Percentiles rank a stretch among this genome's conserved stretches.
Evolutionary conservation across 2,329 filamentous ascomycete genomes (phyloP).

Genomic region (Periconia macrospinosa): DNA sequence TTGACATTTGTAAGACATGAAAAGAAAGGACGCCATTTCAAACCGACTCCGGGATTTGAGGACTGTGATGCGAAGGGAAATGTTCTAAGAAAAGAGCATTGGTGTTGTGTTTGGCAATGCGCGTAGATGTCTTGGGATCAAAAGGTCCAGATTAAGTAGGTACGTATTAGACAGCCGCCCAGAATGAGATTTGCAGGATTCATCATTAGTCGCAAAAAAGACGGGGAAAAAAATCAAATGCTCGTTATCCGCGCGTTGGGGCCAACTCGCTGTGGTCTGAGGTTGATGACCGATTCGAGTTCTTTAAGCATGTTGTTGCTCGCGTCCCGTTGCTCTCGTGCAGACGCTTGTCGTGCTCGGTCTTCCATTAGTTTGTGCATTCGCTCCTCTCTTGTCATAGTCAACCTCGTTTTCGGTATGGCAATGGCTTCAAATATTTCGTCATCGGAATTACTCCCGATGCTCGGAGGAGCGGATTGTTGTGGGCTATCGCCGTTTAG

Average conservation of each 20-base stretch:
- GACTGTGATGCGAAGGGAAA: too few relatives aligned
- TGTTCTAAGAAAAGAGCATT: too few relatives aligned
- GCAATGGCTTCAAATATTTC: constrained; percentile 93
- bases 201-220: constrained; percentile 15
- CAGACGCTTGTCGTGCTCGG: constrained; percentile 69
- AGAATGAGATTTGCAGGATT: constrained; percentile 6
- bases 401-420: constrained; percentile 65
- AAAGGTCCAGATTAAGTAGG: neutral
- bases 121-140: too few relatives aligned
- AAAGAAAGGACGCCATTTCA: too few relatives aligned
- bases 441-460: constrained; percentile 62
- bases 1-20: neutral
- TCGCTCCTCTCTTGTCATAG: constrained; percentile 81
- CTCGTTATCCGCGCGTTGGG: constrained; percentile 36
- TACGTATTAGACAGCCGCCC: neutral
- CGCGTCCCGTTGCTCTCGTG: constrained; percentile 75
- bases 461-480: constrained; percentile 43
- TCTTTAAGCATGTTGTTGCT: constrained; percentile 90
- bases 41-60: too few relatives aligned
- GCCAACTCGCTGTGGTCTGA: constrained; percentile 31
- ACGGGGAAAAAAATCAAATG: constrained; percentile 25
- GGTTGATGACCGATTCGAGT: constrained; percentile 79
- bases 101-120: too few relatives aligned
- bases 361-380: constrained; percentile 88
- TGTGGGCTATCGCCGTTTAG: constrained; percentile 69